Conservation (phyloP, 768 basidiomycete genomes). For the Naematelia aurantialba region DNA sequence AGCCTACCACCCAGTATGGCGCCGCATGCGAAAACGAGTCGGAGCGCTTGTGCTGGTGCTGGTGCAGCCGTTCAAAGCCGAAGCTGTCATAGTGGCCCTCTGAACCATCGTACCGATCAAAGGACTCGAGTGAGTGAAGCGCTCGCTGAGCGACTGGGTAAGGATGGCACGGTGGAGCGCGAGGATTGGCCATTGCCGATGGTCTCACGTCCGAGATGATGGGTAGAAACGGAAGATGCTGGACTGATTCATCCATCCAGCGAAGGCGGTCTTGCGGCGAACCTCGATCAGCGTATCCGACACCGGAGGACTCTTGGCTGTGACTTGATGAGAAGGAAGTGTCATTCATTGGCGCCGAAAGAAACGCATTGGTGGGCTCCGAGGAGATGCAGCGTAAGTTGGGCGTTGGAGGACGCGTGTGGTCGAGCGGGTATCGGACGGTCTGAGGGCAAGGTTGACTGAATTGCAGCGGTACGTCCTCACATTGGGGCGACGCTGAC, state of each 20-base stretch:
- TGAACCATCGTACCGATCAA: not conserved
- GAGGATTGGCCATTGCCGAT: not conserved
- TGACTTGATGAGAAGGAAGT: not conserved
- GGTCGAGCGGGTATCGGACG: not conserved
- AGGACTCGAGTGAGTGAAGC: not conserved
- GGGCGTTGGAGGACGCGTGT: not conserved
- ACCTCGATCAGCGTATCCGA: not conserved
- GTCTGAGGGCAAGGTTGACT: not conserved
- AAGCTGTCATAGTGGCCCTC: not conserved
- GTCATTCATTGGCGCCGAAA: not conserved
- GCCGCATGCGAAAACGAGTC: not conserved
- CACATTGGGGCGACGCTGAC: not conserved
- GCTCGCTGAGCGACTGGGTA: not conserved
- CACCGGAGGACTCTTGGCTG: not conserved
- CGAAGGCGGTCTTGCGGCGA: not conserved
- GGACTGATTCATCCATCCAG: not conserved
- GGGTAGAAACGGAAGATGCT: not conserved
- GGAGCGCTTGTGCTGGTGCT: not conserved
- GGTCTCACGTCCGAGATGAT: not conserved
- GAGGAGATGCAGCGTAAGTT: not conserved
- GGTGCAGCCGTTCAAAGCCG: not conserved
- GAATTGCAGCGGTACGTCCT: not conserved
- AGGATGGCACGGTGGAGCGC: not conserved
- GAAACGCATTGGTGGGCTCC: not conserved
- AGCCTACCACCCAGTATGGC: not conserved